Percentiles rank a stretch among this genome's conserved stretches.
phyloP scores from a whole-genome alignment of 2,329 filamentous ascomycete genomes.

The Aspergillus sp. region DNA sequence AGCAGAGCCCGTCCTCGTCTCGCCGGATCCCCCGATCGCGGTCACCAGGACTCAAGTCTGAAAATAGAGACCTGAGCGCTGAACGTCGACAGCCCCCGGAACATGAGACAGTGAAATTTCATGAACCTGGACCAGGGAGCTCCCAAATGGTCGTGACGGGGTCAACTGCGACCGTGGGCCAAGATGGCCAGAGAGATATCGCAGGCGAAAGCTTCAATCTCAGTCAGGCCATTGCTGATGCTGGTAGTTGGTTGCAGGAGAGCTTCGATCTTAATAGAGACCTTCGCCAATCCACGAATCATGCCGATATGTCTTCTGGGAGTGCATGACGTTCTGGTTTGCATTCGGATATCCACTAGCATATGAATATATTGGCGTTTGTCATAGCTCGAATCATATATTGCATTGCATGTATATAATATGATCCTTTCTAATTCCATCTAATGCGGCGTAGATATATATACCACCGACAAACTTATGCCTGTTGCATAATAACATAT shows the following conservation, averaged over 20 bases:
- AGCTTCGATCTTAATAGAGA: conserved; percentile 37
- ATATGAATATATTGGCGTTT: background rate
- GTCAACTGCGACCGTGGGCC: conserved; percentile 24
- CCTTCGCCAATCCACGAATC: conserved; percentile 11
- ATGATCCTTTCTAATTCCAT: background rate
- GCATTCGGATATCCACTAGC: conserved; percentile 10
- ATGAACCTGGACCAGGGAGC: background rate
- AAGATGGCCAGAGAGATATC: conserved; percentile 28
- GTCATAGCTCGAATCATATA: background rate
- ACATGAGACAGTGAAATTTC: no score
- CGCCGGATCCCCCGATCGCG: no score
- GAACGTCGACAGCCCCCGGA: no score
- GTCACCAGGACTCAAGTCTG: background rate
- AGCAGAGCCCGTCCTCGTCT: no score
- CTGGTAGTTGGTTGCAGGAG: conserved; percentile 38
- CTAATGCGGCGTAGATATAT: no score
- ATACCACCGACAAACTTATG: no score
- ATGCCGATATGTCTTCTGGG: conserved; percentile 7
- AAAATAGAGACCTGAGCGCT: background rate
- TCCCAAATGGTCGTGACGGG: conserved; percentile 21
- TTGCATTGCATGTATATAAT: background rate
- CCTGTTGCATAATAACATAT: no score
- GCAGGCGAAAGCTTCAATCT: conserved; percentile 34
- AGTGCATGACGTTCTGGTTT: conserved; percentile 4
- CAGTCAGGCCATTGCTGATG: conserved; percentile 37